A percentile compares a stretch with the other conserved stretches of the same genome.
Conservation (phyloP, 371 early-diverging fungal genomes). For the Funneliformis caledonium region DNA sequence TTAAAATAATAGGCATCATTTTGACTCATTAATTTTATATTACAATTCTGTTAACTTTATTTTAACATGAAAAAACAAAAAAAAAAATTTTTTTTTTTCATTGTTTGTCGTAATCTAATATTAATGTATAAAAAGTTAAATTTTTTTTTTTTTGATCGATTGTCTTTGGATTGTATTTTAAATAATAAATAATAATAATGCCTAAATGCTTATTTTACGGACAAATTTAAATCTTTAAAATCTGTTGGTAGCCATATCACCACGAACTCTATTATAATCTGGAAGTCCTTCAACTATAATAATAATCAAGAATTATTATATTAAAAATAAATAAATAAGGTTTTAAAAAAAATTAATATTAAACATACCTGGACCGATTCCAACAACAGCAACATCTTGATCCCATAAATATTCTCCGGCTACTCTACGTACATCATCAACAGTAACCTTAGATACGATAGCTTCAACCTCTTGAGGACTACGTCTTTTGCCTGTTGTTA, state of each 20-base stretch:
- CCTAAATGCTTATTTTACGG: too few relatives aligned
- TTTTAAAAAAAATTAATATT: slow-evolving; percentile 65
- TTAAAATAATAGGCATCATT: too few relatives aligned
- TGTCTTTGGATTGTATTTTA: too few relatives aligned
- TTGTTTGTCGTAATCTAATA: too few relatives aligned
- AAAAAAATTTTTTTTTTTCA: too few relatives aligned
- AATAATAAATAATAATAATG: too few relatives aligned
- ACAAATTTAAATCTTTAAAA: slow-evolving; percentile 44
- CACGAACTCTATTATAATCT: slow-evolving; percentile 88
- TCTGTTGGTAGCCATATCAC: slow-evolving; percentile 73
- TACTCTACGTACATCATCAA: slow-evolving; percentile 84
- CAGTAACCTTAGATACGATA: slow-evolving; percentile 81
- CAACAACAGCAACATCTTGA: slow-evolving; percentile 89
- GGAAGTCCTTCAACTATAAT: slow-evolving; percentile 73
- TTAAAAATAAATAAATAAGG: neutral
- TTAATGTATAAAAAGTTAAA: too few relatives aligned
- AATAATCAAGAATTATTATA: neutral
- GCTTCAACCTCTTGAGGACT: slow-evolving; percentile 82
- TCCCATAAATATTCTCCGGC: slow-evolving; percentile 90
- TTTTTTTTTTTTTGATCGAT: too few relatives aligned
- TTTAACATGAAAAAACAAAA: too few relatives aligned
- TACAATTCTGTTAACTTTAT: too few relatives aligned
- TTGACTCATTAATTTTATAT: too few relatives aligned
- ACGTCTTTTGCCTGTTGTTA: slow-evolving; percentile 89
- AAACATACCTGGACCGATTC: slow-evolving; percentile 84